Evolutionary conservation across 2,329 filamentous ascomycete genomes (phyloP).

Genomic region (Metarhizium guizhouense): DNA sequence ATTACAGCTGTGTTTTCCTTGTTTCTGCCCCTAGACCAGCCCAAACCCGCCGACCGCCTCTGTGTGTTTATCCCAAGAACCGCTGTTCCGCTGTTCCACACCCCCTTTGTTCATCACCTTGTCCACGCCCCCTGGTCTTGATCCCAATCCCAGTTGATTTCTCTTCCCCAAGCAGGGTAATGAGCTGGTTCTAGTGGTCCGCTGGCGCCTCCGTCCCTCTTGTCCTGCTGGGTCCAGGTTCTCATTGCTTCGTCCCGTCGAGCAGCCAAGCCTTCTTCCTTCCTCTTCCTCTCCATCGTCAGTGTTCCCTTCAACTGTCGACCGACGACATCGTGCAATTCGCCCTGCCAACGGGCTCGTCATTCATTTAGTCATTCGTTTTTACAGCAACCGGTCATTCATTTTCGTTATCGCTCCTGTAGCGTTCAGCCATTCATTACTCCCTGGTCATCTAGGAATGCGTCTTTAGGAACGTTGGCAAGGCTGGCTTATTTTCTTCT

Average conservation of each 20-base stretch:
- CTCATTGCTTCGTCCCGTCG: conserved; percentile 15
- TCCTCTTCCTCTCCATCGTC: conserved; percentile 23
- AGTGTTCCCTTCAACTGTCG: conserved; percentile 21
- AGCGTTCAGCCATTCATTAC: conserved; percentile 3
- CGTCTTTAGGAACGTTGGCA: background rate
- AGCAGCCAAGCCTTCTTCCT: conserved; percentile 12
- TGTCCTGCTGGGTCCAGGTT: conserved; percentile 6
- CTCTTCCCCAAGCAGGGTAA: background rate
- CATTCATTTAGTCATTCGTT: conserved; percentile 38
- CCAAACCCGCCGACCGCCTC: too few species aligned
- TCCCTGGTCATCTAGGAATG: background rate
- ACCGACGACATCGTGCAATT: conserved; percentile 23
- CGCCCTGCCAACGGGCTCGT: conserved; percentile 48
- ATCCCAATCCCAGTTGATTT: background rate
- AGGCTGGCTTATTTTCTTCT: background rate
- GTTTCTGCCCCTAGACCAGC: too few species aligned
- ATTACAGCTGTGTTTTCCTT: too few species aligned
- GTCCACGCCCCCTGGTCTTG: background rate
- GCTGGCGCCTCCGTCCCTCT: background rate
- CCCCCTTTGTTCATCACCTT: background rate
- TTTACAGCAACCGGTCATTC: conserved; percentile 27
- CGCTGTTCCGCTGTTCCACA: conserved; percentile 1
- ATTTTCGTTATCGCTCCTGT: conserved; percentile 17
- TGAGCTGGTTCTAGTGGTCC: background rate
- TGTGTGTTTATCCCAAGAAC: background rate